Percentiles rank a stretch among this genome's conserved stretches.
Evolutionary conservation across 2,329 filamentous ascomycete species (phyloP).

Genomic region (Fusarium newnesense): DNA sequence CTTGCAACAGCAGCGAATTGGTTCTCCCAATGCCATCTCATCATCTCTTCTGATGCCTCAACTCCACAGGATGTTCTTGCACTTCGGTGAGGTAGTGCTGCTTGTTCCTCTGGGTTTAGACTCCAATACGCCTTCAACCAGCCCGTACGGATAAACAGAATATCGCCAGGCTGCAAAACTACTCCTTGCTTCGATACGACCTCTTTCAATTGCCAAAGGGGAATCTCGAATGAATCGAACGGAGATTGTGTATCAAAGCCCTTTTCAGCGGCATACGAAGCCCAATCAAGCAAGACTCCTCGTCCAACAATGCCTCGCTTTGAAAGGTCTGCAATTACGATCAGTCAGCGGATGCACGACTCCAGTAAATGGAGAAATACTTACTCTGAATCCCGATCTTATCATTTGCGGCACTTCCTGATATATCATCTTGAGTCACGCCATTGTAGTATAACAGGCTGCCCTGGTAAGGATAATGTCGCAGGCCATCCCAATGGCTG

Average conservation of each 20-base stretch:
- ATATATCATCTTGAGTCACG: neutral
- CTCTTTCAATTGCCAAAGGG: neutral
- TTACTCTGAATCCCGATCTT: neutral
- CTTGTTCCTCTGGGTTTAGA: neutral
- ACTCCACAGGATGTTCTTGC: neutral
- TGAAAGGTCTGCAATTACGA: neutral
- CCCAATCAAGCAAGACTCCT: neutral
- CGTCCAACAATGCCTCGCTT: neutral
- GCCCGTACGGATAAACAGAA: neutral
- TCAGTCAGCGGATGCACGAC: too few species aligned
- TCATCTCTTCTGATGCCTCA: neutral
- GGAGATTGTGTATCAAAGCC: neutral
- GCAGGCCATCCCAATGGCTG: neutral
- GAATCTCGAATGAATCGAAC: neutral
- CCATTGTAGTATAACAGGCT: neutral
- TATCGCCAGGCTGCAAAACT: neutral
- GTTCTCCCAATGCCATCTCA: neutral
- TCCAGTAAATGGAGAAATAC: neutral
- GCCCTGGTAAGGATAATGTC: neutral
- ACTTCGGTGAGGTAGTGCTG: neutral
- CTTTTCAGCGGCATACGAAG: neutral
- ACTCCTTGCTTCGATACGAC: neutral
- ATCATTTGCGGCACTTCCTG: neutral
- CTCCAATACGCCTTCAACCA: neutral
- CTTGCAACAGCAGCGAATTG: neutral